Evolutionary conservation across 305 asterid genomes (phyloP).

Genomic region (Coffea humblotiana): DNA sequence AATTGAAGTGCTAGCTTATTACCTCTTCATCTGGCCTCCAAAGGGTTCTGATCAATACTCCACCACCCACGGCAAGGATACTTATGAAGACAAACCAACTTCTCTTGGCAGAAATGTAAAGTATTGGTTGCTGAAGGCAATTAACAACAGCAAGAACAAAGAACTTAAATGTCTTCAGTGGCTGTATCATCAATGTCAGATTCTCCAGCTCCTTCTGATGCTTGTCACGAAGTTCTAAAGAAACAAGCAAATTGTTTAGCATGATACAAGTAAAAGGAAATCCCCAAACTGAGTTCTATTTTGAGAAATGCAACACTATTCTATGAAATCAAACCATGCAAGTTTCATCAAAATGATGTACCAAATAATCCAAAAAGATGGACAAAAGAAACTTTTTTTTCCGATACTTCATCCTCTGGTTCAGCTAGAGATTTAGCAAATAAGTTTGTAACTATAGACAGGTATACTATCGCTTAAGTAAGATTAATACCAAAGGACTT

Average conservation of each 20-base stretch:
- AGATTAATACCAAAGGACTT: neutral
- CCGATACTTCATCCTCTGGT: neutral
- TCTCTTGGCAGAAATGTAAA: constrained; percentile 15
- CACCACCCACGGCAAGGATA: constrained; percentile 17
- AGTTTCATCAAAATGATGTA: neutral
- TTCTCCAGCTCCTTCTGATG: constrained; percentile 61
- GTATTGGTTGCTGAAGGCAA: constrained; percentile 19
- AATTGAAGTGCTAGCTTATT: neutral
- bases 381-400: neutral
- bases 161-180: constrained; percentile 50
- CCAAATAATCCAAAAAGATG: neutral
- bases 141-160: constrained; percentile 28
- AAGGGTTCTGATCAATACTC: constrained; percentile 18
- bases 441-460: neutral
- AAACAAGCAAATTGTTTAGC: constrained; percentile 16
- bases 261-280: neutral
- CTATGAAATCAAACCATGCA: neutral
- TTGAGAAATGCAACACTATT: neutral
- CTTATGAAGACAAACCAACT: constrained; percentile 23
- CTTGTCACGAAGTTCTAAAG: constrained; percentile 53
- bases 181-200: constrained; percentile 54
- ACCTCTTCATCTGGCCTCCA: constrained; percentile 28
- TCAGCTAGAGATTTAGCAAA: neutral
- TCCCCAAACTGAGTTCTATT: neutral
- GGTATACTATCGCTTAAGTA: neutral